Evolutionary conservation across 495 filamentous ascomycete species (phyloP), one percentile per base, ranked within the genome.

Genomic region (Glarea lozoyensis): DNA sequence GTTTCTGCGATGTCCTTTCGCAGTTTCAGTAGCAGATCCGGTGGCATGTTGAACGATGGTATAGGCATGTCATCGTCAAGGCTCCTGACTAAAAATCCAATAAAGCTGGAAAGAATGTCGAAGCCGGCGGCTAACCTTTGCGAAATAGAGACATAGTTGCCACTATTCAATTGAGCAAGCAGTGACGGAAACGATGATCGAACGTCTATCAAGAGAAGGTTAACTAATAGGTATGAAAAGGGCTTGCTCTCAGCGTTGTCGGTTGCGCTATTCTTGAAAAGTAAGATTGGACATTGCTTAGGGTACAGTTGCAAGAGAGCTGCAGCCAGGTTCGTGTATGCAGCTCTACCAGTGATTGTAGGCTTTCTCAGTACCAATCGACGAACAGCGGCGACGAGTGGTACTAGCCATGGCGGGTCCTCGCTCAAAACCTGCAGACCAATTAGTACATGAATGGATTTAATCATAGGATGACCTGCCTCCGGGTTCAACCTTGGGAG

Each of bases 111-210:
- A 21, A 80, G 40, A 20, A 80, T 58, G 50, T 80, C 74, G 54
- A 73, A 80, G 22, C 66, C 65, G n/a, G 72, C 68, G 7, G 70
- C 61, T 15, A 84, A 65, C 4, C 76, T 71, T n/a, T 60, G 60
- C 1, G 76, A 62, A 15, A 57, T 64, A 2, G 40, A 34, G 4
- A 55, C 48, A 53, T 84, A 81, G 2, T 58, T 52, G 4, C 67
- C 55, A 29, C 56, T 65, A 48, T 73, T 67, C 22, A 78, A 66
- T 25, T 67, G 62, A 22, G 67, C 59, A n/a, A 81, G 60, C 1
- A 84, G 61, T 3, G 70, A 61, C 5, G 81, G 81, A 37, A 82
- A 63, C 5, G 76, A 72, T 22, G 76, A 67, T 32, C 74, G 75
- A 21, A 84, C 56, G 60, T 83, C 78, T 34, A 81, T 72, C 3